phyloP scores from a whole-genome alignment of 176 grass and related monocot genomes.

The Aechmea fasciata region DNA sequence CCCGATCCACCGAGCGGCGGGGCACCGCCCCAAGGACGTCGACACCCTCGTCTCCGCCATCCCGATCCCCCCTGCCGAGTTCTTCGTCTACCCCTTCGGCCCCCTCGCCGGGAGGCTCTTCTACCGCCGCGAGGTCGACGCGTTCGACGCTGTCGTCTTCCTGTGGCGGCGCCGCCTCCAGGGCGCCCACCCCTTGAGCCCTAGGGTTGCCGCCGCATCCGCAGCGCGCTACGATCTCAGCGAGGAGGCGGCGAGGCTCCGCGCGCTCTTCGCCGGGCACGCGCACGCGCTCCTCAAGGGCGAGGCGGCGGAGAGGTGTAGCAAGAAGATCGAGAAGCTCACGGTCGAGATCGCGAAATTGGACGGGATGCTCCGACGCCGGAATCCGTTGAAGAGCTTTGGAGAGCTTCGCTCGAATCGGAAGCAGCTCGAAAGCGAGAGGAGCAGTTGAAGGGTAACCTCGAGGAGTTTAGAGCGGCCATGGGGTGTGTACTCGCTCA shows the following conservation, averaged over 20 bases:
- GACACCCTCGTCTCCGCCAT: background rate
- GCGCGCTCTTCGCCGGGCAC: background rate
- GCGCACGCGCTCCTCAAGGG: background rate
- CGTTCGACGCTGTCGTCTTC: background rate
- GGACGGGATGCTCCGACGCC: background rate
- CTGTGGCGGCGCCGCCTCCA: background rate
- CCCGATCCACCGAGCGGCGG: background rate
- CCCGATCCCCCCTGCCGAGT: background rate
- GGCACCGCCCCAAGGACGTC: background rate
- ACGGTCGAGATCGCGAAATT: background rate
- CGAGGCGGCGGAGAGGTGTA: background rate
- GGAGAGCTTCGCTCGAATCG: background rate
- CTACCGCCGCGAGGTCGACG: background rate
- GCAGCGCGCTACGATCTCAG: background rate
- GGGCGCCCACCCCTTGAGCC: background rate
- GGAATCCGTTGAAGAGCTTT: background rate
- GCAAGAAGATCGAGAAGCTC: background rate
- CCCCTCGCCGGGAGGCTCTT: constrained; percentile 1
- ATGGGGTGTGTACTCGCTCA: background rate
- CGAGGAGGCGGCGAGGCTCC: background rate
- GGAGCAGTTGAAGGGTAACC: background rate
- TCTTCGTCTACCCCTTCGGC: constrained; percentile 3
- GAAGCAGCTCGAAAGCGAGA: background rate
- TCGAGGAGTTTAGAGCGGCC: background rate
- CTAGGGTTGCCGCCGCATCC: background rate